These are phyloP conservation scores for Ambrosia trifida DNA, from an alignment of 129 eudicot genomes.

Conservation along the genomic window DNA sequence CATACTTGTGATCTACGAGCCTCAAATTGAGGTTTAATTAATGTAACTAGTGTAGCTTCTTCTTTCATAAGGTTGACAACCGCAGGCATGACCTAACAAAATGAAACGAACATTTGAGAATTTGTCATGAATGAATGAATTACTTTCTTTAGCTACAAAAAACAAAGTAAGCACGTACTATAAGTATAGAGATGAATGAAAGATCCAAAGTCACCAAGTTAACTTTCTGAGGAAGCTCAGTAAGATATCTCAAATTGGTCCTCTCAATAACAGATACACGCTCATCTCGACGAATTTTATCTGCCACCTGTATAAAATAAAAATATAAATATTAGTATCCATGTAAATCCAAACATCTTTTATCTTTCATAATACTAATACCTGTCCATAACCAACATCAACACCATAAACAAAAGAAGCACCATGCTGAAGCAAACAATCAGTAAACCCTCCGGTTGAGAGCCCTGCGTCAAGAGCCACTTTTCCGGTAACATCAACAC, in stretches of 20 bases:
- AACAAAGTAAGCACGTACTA: slow-evolving; percentile 53
- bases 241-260: slow-evolving; percentile 90
- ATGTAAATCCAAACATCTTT: slow-evolving; percentile 5
- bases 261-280: slow-evolving; percentile 84
- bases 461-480: slow-evolving; percentile 97
- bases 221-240: slow-evolving; percentile 93
- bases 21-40: slow-evolving; percentile 97
- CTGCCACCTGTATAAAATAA: slow-evolving; percentile 70
- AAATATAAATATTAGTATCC: slow-evolving; percentile 25
- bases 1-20: slow-evolving; percentile 93
- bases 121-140: not conserved
- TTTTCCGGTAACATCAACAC: slow-evolving; percentile 77
- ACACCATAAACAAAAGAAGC: slow-evolving; percentile 96
- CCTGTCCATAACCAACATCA: slow-evolving; percentile 99
- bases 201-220: slow-evolving; percentile 95
- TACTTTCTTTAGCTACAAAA: not conserved
- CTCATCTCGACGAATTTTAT: slow-evolving; percentile 80
- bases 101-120: slow-evolving; percentile 4
- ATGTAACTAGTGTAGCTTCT: slow-evolving; percentile 71
- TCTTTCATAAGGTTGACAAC: slow-evolving; percentile 83
- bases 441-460: slow-evolving; percentile 98
- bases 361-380: slow-evolving; percentile 32
- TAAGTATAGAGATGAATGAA: slow-evolving; percentile 88
- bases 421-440: slow-evolving; percentile 94
- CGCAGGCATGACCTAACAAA: slow-evolving; percentile 91